phyloP scores from a whole-genome alignment of 202 grass and related monocot genomes.

The Carex sylvatica region DNA sequence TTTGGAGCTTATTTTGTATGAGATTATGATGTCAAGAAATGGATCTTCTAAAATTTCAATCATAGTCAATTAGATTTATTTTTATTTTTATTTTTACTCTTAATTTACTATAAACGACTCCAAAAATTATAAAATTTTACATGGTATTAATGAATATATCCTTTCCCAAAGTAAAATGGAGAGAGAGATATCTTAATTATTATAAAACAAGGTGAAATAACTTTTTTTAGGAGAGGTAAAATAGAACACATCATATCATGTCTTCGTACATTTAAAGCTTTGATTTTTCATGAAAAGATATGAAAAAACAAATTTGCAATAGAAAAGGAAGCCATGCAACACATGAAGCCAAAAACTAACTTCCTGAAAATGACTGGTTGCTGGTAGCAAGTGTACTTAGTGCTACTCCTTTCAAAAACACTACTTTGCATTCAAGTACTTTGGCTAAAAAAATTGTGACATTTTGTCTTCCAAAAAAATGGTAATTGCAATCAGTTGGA shows the following conservation, averaged over 20 bases:
- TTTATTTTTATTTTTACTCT: no score
- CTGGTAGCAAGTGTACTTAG: conserved; percentile 37
- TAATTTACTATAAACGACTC: no score
- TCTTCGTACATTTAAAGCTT: conserved; percentile 6
- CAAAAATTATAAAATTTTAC: no score
- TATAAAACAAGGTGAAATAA: neutral
- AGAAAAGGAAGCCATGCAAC: conserved; percentile 40
- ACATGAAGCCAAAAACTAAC: conserved; percentile 35
- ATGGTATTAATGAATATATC: neutral
- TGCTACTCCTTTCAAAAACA: conserved; percentile 15
- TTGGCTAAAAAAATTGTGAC: neutral
- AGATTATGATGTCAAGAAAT: no score
- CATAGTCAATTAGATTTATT: no score
- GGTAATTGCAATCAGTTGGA: no score
- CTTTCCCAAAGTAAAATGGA: neutral
- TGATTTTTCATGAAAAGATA: conserved; percentile 4
- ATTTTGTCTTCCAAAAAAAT: no score
- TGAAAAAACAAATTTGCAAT: neutral
- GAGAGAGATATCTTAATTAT: neutral
- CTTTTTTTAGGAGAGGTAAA: neutral
- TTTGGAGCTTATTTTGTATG: no score
- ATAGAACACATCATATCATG: neutral
- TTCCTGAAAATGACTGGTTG: conserved; percentile 28
- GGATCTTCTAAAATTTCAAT: no score
- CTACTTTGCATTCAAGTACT: neutral